These are phyloP conservation scores for Cercophora samala DNA, from an alignment of 495 filamentous ascomycete genomes.

Conservation along the genomic window DNA sequence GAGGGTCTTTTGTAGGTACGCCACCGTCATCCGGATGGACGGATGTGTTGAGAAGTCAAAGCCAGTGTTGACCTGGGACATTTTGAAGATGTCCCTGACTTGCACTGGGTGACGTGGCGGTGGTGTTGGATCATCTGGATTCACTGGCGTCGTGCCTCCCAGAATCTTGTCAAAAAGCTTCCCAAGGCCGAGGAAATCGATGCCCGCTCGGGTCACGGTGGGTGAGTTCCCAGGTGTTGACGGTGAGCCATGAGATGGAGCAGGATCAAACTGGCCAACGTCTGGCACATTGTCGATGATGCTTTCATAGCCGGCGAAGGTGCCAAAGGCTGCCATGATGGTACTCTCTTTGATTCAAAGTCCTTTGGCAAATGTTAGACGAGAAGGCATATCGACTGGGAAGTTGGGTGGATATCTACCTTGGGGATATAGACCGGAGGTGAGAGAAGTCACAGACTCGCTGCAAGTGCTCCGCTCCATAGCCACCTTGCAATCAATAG, in stretches of 20 bases:
- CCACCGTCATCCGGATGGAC: neutral
- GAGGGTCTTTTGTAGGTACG: neutral
- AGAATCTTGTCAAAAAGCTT: neutral
- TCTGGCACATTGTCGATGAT: neutral
- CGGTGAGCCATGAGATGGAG: neutral
- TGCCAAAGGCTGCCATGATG: neutral
- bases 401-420: no score
- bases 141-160: neutral
- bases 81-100: neutral
- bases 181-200: neutral
- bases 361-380: no score
- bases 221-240: no score
- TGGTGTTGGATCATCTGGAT: neutral
- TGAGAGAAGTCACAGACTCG: no score
- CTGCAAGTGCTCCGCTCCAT: no score
- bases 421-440: no score
- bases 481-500: no score
- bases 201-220: neutral
- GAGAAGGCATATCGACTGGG: no score
- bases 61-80: neutral
- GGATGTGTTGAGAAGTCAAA: neutral
- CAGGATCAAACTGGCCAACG: neutral
- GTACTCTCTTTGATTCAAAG: neutral
- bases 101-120: neutral
- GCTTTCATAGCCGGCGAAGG: neutral